phyloP scores from a whole-genome alignment of 306 rosid genomes.

The Castanea sativa region DNA sequence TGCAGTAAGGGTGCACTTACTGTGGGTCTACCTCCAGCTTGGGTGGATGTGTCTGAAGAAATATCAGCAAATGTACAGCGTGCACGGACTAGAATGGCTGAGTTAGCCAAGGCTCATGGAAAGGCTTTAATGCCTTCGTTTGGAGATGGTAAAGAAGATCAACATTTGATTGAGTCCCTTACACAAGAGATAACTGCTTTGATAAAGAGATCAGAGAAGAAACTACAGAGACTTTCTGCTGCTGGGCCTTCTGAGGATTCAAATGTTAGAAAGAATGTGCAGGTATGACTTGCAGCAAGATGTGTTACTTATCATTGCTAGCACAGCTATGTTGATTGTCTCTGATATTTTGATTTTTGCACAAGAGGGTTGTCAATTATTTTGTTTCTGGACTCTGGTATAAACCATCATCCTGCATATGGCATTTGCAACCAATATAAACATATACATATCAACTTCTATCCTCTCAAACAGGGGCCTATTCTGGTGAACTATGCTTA shows the following conservation, averaged over 20 bases:
- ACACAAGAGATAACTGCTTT: conserved; percentile 78
- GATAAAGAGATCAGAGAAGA: conserved; percentile 81
- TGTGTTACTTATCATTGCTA: background rate
- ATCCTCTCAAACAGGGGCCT: conserved; percentile 12
- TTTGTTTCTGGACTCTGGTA: background rate
- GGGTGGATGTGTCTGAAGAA: conserved; percentile 98
- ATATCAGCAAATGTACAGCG: conserved; percentile 83
- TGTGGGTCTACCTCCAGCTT: conserved; percentile 93
- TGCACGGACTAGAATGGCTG: conserved; percentile 76
- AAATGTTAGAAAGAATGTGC: conserved; percentile 89
- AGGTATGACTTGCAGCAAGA: conserved; percentile 52
- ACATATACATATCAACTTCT: background rate
- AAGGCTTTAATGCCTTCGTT: conserved; percentile 96
- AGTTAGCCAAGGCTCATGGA: conserved; percentile 85
- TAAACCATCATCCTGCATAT: background rate
- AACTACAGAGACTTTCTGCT: conserved; percentile 72
- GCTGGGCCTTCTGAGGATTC: conserved; percentile 94
- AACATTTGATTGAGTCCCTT: conserved; percentile 74
- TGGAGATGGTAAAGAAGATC: conserved; percentile 94
- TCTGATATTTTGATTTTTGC: background rate
- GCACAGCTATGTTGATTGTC: background rate
- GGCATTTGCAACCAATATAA: background rate
- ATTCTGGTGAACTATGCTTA: conserved; percentile 18
- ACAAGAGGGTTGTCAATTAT: background rate
- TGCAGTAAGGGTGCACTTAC: conserved; percentile 71